Percentiles rank a stretch among this genome's conserved stretches.
Evolutionary conservation across 1,139 yeast species (phyloP).

Genomic region (Yamadazyma blattariae): DNA sequence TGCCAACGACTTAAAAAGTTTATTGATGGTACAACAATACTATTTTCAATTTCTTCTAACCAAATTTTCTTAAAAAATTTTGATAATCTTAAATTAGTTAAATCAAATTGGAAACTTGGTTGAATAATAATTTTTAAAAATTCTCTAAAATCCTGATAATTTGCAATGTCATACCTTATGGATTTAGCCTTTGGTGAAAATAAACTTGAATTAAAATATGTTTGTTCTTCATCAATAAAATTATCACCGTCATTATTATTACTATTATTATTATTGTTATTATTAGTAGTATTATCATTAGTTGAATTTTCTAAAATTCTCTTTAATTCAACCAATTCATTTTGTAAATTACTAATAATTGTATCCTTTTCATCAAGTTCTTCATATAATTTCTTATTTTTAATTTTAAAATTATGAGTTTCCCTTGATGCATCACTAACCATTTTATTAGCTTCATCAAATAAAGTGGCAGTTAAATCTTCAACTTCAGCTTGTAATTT

Average conservation of each 20-base stretch:
- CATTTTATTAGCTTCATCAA: slow-evolving; percentile 79
- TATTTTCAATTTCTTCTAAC: slow-evolving; percentile 77
- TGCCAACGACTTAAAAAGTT: slow-evolving; percentile 45
- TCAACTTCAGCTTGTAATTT: slow-evolving; percentile 69
- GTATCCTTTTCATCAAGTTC: slow-evolving; percentile 72
- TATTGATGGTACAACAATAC: slow-evolving; percentile 33
- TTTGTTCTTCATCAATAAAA: slow-evolving; percentile 7
- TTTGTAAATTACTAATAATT: slow-evolving; percentile 62
- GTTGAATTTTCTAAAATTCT: slow-evolving; percentile 31
- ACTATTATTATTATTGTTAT: slow-evolving; percentile 6
- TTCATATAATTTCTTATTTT: slow-evolving; percentile 57
- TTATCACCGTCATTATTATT: slow-evolving; percentile 7
- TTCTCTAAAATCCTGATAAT: slow-evolving; percentile 41
- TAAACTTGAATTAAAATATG: slow-evolving; percentile 14
- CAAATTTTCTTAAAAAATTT: slow-evolving; percentile 65
- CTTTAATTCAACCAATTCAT: slow-evolving; percentile 71
- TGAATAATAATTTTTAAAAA: slow-evolving; percentile 33
- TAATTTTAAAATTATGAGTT: slow-evolving; percentile 49
- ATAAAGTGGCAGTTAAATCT: slow-evolving; percentile 70
- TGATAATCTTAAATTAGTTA: slow-evolving; percentile 47
- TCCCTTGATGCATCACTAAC: slow-evolving; percentile 69
- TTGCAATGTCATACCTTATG: slow-evolving; percentile 55
- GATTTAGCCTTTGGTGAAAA: slow-evolving; percentile 58
- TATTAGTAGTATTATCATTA: slow-evolving; percentile 1
- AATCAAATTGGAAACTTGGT: slow-evolving; percentile 38